Conservation (phyloP, 2,329 filamentous ascomycete species). For the Incumbomyces lentus region DNA sequence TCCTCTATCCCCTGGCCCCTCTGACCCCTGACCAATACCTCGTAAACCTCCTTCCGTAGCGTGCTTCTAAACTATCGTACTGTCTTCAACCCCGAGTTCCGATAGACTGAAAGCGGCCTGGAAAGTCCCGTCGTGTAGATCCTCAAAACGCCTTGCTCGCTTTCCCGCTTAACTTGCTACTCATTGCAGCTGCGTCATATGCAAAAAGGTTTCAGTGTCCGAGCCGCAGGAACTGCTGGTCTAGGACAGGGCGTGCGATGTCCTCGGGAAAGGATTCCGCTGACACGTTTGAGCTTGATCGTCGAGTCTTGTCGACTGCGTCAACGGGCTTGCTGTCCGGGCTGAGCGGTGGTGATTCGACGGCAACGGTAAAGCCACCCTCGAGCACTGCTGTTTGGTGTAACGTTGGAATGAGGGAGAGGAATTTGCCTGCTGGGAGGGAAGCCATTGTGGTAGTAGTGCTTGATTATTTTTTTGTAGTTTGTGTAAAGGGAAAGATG, state of each 20-base stretch:
- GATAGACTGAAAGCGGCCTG: too few relatives aligned
- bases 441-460: not conserved
- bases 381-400: slow-evolving; percentile 7
- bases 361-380: not conserved
- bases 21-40: too few relatives aligned
- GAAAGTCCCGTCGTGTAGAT: too few relatives aligned
- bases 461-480: not conserved
- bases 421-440: slow-evolving; percentile 2
- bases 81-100: too few relatives aligned
- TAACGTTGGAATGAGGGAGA: slow-evolving; percentile 3
- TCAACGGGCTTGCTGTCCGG: not conserved
- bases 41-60: too few relatives aligned
- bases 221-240: slow-evolving; percentile 3
- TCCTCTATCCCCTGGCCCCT: too few relatives aligned
- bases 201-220: not conserved
- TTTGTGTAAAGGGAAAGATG: too few relatives aligned
- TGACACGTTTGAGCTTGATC: not conserved
- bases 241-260: not conserved
- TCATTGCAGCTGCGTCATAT: too few relatives aligned
- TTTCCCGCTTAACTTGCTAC: too few relatives aligned
- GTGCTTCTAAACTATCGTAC: too few relatives aligned
- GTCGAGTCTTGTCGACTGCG: slow-evolving; percentile 4
- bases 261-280: not conserved
- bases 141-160: too few relatives aligned
- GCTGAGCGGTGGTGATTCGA: not conserved